These are phyloP conservation scores for Eucalyptus brandiana DNA, from an alignment of 345 rosid species.

Conservation along the genomic window DNA sequence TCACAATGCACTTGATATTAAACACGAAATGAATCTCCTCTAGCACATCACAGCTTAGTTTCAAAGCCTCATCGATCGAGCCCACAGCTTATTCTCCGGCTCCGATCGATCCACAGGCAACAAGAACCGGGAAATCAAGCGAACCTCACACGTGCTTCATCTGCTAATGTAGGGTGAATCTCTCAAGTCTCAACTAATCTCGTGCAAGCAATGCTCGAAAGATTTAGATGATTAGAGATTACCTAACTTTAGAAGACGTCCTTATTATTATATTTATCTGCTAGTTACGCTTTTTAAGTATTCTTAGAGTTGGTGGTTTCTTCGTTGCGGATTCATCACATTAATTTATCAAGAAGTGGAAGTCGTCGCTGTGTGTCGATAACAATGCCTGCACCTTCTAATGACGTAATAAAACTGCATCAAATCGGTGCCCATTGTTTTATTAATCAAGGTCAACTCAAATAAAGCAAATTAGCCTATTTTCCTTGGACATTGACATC, in stretches of 20 bases:
- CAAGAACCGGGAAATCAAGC: not conserved
- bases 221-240: not conserved
- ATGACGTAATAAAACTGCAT: not conserved
- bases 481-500: not conserved
- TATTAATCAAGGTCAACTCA: not conserved
- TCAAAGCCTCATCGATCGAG: not conserved
- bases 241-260: not conserved
- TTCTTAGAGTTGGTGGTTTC: not conserved
- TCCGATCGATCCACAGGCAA: not conserved
- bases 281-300: not conserved
- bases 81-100: not conserved
- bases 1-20: not conserved
- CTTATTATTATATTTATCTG: not conserved
- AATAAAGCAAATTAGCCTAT: not conserved
- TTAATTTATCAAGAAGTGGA: not conserved
- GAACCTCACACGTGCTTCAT: not conserved
- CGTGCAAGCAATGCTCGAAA: not conserved
- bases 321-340: not conserved
- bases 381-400: not conserved
- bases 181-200: not conserved
- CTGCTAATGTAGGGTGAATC: not conserved
- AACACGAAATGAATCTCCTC: not conserved
- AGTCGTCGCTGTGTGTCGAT: not conserved
- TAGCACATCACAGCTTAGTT: not conserved
- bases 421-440: not conserved